Conservation (phyloP, 225 moss, liverwort and hornwort genomes). For the Neckera pumila region DNA sequence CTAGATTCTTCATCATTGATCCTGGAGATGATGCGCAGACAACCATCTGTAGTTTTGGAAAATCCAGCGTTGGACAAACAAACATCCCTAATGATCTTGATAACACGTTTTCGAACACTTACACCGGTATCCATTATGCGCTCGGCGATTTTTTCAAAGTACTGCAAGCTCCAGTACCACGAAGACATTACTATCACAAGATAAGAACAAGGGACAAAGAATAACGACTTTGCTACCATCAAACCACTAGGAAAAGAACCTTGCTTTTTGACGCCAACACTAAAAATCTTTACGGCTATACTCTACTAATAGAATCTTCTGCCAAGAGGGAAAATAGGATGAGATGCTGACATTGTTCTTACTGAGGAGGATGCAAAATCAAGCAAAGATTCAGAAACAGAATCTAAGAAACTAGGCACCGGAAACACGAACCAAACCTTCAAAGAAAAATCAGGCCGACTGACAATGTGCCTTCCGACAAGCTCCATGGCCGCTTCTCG, state of each 20-base stretch:
- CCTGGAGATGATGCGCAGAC: slow-evolving; percentile 88
- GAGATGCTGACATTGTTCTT: not conserved
- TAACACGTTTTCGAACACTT: slow-evolving; percentile 96
- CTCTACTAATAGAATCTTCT: not conserved
- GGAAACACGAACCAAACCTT: slow-evolving; percentile 32
- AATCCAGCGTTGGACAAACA: slow-evolving; percentile 83
- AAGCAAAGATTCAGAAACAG: not conserved
- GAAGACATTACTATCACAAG: not conserved
- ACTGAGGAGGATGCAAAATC: not conserved
- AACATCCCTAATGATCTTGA: slow-evolving; percentile 96
- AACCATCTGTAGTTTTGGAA: slow-evolving; percentile 78
- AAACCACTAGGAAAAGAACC: not conserved
- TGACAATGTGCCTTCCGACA: slow-evolving; percentile 91
- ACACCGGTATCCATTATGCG: slow-evolving; percentile 99
- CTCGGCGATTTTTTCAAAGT: slow-evolving; percentile 92
- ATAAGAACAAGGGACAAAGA: not conserved
- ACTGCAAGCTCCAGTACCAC: slow-evolving; percentile 36
- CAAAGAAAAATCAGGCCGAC: slow-evolving; percentile 84
- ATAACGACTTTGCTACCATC: not conserved
- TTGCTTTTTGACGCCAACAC: not conserved
- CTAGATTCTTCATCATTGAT: slow-evolving; percentile 93
- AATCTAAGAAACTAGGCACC: not conserved
- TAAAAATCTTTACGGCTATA: not conserved
- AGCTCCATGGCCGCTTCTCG: slow-evolving; percentile 98
- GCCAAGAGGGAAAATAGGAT: not conserved